A percentile compares a stretch with the other conserved stretches of the same genome.
Conservation (phyloP, 176 grass and related monocot genomes). For the Alloteropsis semialata region DNA sequence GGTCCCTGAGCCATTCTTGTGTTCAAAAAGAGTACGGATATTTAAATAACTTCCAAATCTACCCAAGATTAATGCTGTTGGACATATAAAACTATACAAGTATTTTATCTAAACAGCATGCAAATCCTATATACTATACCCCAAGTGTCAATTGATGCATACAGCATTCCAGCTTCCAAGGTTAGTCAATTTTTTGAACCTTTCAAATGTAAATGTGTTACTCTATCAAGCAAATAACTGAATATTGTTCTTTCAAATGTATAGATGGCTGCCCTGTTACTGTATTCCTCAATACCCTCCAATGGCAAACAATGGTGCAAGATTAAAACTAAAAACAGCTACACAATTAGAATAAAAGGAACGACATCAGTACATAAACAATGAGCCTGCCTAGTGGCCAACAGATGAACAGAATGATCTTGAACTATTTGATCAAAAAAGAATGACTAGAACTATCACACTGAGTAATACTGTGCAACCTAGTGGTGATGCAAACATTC, state of each 20-base stretch:
- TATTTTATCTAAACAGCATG: no score
- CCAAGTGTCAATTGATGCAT: background rate
- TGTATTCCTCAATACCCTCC: background rate
- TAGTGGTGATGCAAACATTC: background rate
- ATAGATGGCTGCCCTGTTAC: background rate
- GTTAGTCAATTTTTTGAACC: background rate
- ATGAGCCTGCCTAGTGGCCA: background rate
- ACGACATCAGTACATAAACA: background rate
- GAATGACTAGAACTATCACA: no score
- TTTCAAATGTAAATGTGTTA: background rate
- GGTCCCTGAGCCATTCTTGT: background rate
- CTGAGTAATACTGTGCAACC: background rate
- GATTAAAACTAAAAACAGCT: no score
- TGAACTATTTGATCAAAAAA: background rate
- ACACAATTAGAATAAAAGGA: background rate
- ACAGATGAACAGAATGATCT: background rate
- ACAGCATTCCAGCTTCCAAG: background rate
- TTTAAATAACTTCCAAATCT: background rate
- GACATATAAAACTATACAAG: background rate
- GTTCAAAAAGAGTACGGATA: background rate
- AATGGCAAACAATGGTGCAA: background rate
- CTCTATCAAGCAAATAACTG: background rate
- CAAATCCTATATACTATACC: background rate
- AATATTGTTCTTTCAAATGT: background rate
- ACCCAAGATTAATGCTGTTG: background rate